A percentile compares a stretch with the other conserved stretches of the same genome.
Evolutionary conservation across 495 filamentous ascomycete species (phyloP).

Genomic region (Sporormia fimetaria): DNA sequence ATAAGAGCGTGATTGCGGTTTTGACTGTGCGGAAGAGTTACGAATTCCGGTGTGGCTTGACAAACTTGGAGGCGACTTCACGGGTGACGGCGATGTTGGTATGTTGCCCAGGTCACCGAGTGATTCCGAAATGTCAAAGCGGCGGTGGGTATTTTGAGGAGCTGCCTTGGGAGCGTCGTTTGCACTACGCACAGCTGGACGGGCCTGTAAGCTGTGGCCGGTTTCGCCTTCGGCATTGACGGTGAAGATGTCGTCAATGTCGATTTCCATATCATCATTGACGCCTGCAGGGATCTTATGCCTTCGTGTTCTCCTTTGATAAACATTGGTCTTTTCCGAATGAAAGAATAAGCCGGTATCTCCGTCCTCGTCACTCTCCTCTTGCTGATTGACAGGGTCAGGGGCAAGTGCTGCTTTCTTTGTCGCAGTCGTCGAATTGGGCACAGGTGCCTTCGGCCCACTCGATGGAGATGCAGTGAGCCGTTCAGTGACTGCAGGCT

Average conservation of each 20-base stretch:
- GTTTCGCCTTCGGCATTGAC: slow-evolving; percentile 3
- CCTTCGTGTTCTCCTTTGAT: background rate
- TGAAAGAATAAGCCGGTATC: slow-evolving; percentile 34
- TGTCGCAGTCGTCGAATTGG: background rate
- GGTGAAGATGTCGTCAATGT: slow-evolving; percentile 9
- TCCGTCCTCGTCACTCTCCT: slow-evolving; percentile 24
- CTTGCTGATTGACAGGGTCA: too few species aligned
- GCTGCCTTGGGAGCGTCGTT: slow-evolving; percentile 14
- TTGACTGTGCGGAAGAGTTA: too few species aligned
- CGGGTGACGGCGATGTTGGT: too few species aligned
- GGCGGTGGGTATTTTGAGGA: too few species aligned
- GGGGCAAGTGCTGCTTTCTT: too few species aligned
- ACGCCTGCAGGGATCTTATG: slow-evolving; percentile 16
- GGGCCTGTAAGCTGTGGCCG: slow-evolving; percentile 13
- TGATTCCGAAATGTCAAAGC: too few species aligned
- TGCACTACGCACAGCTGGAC: slow-evolving; percentile 7
- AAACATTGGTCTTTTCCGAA: slow-evolving; percentile 24
- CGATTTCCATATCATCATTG: slow-evolving; percentile 10
- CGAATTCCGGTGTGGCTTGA: too few species aligned
- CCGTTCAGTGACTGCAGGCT: too few species aligned
- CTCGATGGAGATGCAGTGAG: too few species aligned
- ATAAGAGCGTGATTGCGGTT: too few species aligned
- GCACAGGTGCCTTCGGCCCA: background rate
- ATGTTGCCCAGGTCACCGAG: too few species aligned
- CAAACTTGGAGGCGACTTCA: too few species aligned